Evolutionary conservation across 169 alveolate genomes (phyloP), one percentile per base, ranked within the genome.

Genomic region (Plasmodium fragile): DNA sequence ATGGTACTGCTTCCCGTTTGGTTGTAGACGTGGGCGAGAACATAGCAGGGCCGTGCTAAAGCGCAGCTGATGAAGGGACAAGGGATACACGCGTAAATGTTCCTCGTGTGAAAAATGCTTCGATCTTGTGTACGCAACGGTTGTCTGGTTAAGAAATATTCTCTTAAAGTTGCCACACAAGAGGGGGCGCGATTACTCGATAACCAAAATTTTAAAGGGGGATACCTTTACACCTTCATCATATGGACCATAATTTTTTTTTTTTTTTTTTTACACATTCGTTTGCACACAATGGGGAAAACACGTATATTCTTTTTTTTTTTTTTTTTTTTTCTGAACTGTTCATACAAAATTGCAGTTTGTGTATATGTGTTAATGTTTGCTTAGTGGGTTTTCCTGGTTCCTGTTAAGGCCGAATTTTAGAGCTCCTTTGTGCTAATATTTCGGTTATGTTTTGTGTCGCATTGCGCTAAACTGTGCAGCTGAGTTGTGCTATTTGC

Each of bases 281-380:
- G 18, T 73, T 73, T 73, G 45, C 65, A 77, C 83, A 77, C 83
- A 77, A 34, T 41, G 41, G 36, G 52, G 22, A 34, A 39, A 77
- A 34, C 16, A 28, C 83, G 22, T 77, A n/a, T 11, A 18, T 77
- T 77, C 41, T 77, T 77, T 45, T 18, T 77, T 34, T 77, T 77
- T 77, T 77, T 45, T 18, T 77, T 34, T 34, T 77, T 77, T 77
- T 77, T 77, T 55, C 13, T 77, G 83, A 77, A 77, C 83, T 77
- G 83, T 77, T 77, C 83, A 77, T 77, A 16, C 52, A 3, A 39
- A 77, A 77, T 41, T 77, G 83, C 39, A 34, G 22, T 34, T 77
- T 28, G 45, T 30, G 28, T 11, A 36, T 77, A 16, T 77, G 18
- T 77, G 45, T 30, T 77, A 34, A 18, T 77, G 28, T 1, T 77